phyloP scores from a whole-genome alignment of 768 basidiomycete genomes.

The Leccinum longicurvipes region DNA sequence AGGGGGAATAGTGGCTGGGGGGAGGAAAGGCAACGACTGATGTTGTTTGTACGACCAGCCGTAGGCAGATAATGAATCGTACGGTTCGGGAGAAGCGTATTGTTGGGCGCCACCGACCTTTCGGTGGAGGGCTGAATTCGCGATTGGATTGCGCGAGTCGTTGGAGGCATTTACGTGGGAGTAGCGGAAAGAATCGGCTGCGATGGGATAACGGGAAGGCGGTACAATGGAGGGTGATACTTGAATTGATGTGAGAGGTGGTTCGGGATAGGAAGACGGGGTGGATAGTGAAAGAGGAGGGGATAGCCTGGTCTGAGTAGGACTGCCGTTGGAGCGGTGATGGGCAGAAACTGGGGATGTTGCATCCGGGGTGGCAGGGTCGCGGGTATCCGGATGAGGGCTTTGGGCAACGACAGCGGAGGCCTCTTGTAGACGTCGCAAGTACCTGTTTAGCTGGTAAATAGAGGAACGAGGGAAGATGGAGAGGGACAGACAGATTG shows the following conservation, averaged over 20 bases:
- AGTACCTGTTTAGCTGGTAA: slow-evolving; percentile 47
- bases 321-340: slow-evolving; percentile 41
- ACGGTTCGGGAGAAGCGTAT: slow-evolving; percentile 47
- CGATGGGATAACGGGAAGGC: slow-evolving; percentile 68
- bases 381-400: slow-evolving; percentile 29
- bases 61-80: slow-evolving; percentile 62
- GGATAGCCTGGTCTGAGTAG: slow-evolving; percentile 45
- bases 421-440: slow-evolving; percentile 78
- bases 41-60: slow-evolving; percentile 73
- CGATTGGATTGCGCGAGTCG: slow-evolving; percentile 35
- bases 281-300: slow-evolving; percentile 32
- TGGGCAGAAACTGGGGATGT: slow-evolving; percentile 46
- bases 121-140: slow-evolving; percentile 33
- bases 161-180: slow-evolving; percentile 37
- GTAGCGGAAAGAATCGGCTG: slow-evolving; percentile 66
- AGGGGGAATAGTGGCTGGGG: slow-evolving; percentile 48
- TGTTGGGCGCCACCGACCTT: slow-evolving; percentile 44
- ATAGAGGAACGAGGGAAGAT: neutral
- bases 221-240: slow-evolving; percentile 42
- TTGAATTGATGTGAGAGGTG: slow-evolving; percentile 42
- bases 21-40: slow-evolving; percentile 42
- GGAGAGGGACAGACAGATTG: slow-evolving; percentile 60
- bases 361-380: slow-evolving; percentile 36
- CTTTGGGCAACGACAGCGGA: slow-evolving; percentile 50
- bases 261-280: slow-evolving; percentile 48